A percentile compares a stretch with the other conserved stretches of the same genome.
phyloP scores from a whole-genome alignment of 176 grass and related monocot genomes.

The Rhynchospora pubera region DNA sequence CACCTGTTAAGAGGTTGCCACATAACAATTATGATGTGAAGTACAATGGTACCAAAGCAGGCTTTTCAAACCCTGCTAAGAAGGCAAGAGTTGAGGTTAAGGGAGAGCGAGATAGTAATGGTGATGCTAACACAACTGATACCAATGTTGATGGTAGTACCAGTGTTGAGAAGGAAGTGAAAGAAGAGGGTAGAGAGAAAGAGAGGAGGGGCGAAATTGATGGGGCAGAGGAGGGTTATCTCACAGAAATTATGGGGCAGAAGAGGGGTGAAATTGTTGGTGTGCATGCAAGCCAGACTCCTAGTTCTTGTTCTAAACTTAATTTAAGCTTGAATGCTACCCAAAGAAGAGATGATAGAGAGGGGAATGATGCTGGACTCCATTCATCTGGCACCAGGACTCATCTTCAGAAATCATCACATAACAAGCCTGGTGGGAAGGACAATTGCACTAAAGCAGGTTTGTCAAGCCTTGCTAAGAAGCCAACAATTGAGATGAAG shows the following conservation, averaged over 20 bases:
- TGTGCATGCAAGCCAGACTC: slow-evolving; percentile 1
- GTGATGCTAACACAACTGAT: background rate
- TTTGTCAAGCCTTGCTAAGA: no score
- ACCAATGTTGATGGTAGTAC: background rate
- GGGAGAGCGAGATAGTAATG: background rate
- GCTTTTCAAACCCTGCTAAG: background rate
- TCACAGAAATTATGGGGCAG: background rate
- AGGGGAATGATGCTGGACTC: background rate
- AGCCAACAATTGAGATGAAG: no score
- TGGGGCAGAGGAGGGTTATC: no score
- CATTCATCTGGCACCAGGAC: background rate
- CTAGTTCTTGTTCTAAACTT: background rate
- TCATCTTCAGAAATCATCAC: background rate
- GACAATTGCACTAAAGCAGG: no score
- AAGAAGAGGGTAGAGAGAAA: slow-evolving; percentile 27
- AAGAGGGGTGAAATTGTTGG: background rate
- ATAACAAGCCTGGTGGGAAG: slow-evolving; percentile 1
- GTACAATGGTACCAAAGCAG: slow-evolving; percentile 1
- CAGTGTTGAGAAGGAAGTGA: slow-evolving; percentile 24
- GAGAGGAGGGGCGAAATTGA: background rate
- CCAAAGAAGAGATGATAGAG: background rate
- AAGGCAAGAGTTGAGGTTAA: slow-evolving; percentile 10
- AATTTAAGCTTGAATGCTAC: background rate
- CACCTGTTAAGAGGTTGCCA: background rate
- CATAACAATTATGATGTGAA: slow-evolving; percentile 7